phyloP scores from a whole-genome alignment of 768 basidiomycete genomes.

The Daedalea quercina region DNA sequence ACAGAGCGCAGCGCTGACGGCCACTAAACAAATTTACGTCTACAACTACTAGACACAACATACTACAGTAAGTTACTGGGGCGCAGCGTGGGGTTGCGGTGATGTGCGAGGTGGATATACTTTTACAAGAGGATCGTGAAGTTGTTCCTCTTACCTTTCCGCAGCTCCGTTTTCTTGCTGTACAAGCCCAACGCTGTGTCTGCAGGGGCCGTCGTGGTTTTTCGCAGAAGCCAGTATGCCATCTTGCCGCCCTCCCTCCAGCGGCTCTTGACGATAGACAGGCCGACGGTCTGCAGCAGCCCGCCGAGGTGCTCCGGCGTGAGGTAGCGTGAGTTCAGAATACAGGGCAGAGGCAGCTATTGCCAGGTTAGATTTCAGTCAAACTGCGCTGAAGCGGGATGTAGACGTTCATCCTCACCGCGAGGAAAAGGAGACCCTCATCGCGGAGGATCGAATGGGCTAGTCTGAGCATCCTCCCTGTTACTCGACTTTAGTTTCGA shows the following conservation, averaged over 20 bases:
- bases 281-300: slow-evolving; percentile 61
- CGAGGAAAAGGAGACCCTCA: slow-evolving; percentile 63
- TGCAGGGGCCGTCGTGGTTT: slow-evolving; percentile 18
- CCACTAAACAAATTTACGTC: background rate
- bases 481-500: background rate
- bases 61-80: background rate
- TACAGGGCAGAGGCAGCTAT: slow-evolving; percentile 80
- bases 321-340: slow-evolving; percentile 81
- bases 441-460: slow-evolving; percentile 49
- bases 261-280: slow-evolving; percentile 46
- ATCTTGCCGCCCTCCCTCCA: slow-evolving; percentile 77
- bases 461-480: slow-evolving; percentile 67
- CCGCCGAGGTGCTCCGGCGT: slow-evolving; percentile 48
- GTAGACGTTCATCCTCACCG: slow-evolving; percentile 37
- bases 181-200: slow-evolving; percentile 24
- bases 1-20: background rate
- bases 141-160: slow-evolving; percentile 75
- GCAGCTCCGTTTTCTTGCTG: slow-evolving; percentile 48
- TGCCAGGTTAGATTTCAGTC: background rate
- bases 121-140: slow-evolving; percentile 50
- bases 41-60: background rate
- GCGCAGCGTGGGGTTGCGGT: no score
- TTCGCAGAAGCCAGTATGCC: slow-evolving; percentile 80
- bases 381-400: background rate
- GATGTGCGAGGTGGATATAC: background rate